Evolutionary conservation across 2,329 filamentous ascomycete species (phyloP).

Genomic region (Trichoderma polysporum): DNA sequence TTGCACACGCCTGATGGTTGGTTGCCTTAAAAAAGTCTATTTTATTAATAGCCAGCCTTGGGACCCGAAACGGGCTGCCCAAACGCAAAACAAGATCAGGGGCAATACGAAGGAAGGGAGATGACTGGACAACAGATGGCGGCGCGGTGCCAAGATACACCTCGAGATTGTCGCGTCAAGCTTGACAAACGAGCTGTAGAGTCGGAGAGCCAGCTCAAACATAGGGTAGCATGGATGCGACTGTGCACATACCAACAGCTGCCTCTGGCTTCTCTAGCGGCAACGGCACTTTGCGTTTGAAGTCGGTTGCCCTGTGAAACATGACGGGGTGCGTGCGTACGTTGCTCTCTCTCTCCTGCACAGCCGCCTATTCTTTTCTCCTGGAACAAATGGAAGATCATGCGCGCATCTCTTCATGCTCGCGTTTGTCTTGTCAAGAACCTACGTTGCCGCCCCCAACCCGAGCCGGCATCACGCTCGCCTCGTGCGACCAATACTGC

Average conservation of each 20-base stretch:
- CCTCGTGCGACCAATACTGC: background rate
- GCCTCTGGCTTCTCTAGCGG: slow-evolving; percentile 14
- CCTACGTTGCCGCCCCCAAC: background rate
- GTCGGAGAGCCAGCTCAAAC: background rate
- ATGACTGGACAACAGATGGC: background rate
- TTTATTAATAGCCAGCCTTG: background rate
- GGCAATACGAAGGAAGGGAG: background rate
- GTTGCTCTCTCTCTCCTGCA: background rate
- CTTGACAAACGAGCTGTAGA: background rate
- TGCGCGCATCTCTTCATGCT: slow-evolving; percentile 3
- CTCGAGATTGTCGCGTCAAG: background rate
- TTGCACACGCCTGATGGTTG: slow-evolving; percentile 4
- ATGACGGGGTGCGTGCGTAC: background rate
- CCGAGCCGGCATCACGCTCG: background rate
- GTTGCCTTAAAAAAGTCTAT: background rate
- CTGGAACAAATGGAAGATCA: slow-evolving; percentile 1
- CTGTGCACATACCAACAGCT: slow-evolving; percentile 5
- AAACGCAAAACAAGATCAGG: background rate
- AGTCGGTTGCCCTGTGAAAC: slow-evolving; percentile 7
- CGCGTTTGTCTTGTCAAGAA: background rate
- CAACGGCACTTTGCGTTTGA: slow-evolving; percentile 14
- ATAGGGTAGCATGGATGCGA: slow-evolving; percentile 2
- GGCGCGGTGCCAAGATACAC: background rate
- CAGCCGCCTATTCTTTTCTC: background rate
- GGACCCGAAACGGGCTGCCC: background rate